A percentile compares a stretch with the other conserved stretches of the same genome.
These are phyloP conservation scores for Xylariaceae sp. DNA, from an alignment of 2,329 filamentous ascomycete species.

Conservation along the genomic window DNA sequence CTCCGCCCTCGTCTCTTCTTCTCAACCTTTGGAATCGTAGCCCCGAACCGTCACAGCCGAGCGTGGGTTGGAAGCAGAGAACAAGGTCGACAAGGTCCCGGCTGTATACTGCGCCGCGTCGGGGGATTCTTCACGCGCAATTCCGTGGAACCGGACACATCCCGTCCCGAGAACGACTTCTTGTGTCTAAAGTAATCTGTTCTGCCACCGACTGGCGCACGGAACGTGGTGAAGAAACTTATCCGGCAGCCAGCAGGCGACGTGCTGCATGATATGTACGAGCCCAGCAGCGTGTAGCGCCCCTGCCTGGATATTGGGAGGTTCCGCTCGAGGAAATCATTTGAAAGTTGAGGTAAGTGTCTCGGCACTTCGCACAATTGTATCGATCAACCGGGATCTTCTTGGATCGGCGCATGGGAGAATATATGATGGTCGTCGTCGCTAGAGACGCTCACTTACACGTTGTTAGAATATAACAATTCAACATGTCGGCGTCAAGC, in stretches of 20 bases:
- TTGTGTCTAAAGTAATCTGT: constrained; percentile 11
- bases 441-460: constrained; percentile 22
- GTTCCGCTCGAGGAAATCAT: constrained; percentile 29
- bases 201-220: constrained; percentile 14
- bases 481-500: constrained; percentile 54
- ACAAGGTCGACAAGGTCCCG: constrained; percentile 5
- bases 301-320: constrained; percentile 36
- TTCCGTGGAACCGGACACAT: constrained; percentile 25
- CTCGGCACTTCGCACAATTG: constrained; percentile 3
- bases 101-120: constrained; percentile 19
- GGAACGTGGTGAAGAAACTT: constrained; percentile 24
- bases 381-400: background rate
- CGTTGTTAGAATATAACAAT: constrained; percentile 30
- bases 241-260: constrained; percentile 36
- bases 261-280: constrained; percentile 41
- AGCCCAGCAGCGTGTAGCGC: constrained; percentile 39
- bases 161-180: constrained; percentile 20
- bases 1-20: constrained; percentile 6
- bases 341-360: constrained; percentile 30
- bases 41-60: no score
- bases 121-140: constrained; percentile 14
- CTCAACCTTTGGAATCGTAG: background rate
- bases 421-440: constrained; percentile 5
- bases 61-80: background rate
- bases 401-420: constrained; percentile 10